Percentiles rank a stretch among this genome's conserved stretches.
These are phyloP conservation scores for Bretziella fagacearum DNA, from an alignment of 2,329 filamentous ascomycete genomes.

Conservation along the genomic window DNA sequence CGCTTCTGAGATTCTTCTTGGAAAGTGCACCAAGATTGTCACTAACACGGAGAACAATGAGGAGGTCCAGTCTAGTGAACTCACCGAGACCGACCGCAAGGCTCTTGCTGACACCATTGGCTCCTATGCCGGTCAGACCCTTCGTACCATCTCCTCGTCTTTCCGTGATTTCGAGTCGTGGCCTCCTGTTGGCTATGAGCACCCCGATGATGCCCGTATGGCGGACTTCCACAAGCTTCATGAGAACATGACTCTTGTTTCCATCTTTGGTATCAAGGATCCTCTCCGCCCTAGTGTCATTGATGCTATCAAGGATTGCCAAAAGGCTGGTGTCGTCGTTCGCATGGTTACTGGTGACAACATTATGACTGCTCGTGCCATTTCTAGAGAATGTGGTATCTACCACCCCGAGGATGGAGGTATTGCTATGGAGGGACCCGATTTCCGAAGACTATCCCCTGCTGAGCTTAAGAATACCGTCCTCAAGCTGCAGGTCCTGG, in stretches of 20 bases:
- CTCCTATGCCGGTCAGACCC: conserved; percentile 22
- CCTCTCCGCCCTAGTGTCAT: conserved; percentile 48
- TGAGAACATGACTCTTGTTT: conserved; percentile 52
- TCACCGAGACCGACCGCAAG: conserved; percentile 34
- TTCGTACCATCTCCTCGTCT: conserved; percentile 59
- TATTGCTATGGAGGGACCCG: conserved; percentile 51
- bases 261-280: conserved; percentile 55
- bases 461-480: conserved; percentile 41
- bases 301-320: conserved; percentile 45
- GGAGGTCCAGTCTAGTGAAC: conserved; percentile 31
- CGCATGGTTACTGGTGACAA: conserved; percentile 63
- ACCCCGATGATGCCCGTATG: conserved; percentile 23
- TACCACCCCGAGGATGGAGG: conserved; percentile 33
- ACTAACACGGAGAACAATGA: conserved; percentile 32
- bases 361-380: conserved; percentile 53
- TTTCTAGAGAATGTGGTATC: conserved; percentile 57
- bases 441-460: conserved; percentile 44
- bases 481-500: conserved; percentile 44
- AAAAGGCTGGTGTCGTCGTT: conserved; percentile 47
- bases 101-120: conserved; percentile 13
- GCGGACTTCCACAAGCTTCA: conserved; percentile 38
- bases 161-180: conserved; percentile 64
- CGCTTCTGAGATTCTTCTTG: conserved; percentile 36
- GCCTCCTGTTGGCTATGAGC: conserved; percentile 47
- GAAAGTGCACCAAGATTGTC: conserved; percentile 25